Conservation (phyloP, 345 rosid genomes). For the Dimocarpus longan region DNA sequence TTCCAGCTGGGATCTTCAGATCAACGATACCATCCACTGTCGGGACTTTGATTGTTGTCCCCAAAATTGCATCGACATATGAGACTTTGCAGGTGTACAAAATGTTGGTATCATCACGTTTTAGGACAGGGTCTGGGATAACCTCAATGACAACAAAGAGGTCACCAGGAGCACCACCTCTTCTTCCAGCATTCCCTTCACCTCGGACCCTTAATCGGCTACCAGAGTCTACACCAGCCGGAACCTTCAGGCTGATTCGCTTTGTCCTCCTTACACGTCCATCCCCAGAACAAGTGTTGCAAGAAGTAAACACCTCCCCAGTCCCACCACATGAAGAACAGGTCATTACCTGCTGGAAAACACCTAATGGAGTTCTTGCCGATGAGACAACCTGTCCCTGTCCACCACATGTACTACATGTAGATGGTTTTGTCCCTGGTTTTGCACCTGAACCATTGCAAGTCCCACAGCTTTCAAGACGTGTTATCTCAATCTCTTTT, state of each 20-base stretch:
- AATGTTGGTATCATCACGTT: constrained; percentile 84
- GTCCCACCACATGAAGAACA: constrained; percentile 85
- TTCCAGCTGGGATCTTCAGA: constrained; percentile 91
- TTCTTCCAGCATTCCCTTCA: constrained; percentile 93
- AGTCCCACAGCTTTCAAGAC: constrained; percentile 83
- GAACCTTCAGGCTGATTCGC: constrained; percentile 90
- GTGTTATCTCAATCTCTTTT: constrained; percentile 90
- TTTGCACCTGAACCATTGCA: constrained; percentile 95
- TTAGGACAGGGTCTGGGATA: constrained; percentile 80
- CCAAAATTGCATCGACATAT: constrained; percentile 87
- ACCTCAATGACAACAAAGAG: constrained; percentile 86
- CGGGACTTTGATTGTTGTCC: constrained; percentile 83
- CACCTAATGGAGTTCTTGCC: constrained; percentile 90
- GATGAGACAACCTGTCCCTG: constrained; percentile 96
- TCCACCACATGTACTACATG: constrained; percentile 87
- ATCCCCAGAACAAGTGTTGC: constrained; percentile 84
- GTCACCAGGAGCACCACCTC: constrained; percentile 93
- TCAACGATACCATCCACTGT: constrained; percentile 96
- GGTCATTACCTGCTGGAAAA: constrained; percentile 96
- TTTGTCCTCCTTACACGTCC: constrained; percentile 88
- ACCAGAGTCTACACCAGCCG: constrained; percentile 94
- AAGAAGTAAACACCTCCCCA: constrained; percentile 77
- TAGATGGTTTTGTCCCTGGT: constrained; percentile 79
- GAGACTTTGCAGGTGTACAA: constrained; percentile 87
- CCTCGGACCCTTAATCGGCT: constrained; percentile 93